A percentile compares a stretch with the other conserved stretches of the same genome.
Conservation (phyloP, 2,329 filamentous ascomycete species). For the Colletotrichum australisinense region DNA sequence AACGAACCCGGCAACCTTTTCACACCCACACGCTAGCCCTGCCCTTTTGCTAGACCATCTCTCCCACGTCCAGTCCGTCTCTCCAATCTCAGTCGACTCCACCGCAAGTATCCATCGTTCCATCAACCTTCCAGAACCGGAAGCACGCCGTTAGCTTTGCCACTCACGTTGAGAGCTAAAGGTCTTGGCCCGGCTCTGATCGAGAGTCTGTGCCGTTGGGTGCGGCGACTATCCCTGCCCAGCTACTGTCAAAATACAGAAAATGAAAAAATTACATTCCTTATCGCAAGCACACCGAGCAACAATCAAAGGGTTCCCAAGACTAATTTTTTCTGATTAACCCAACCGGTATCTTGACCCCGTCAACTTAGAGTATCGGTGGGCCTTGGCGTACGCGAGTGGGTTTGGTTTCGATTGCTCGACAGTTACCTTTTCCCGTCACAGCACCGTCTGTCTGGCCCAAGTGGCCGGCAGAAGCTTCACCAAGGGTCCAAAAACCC, state of each 20-base stretch:
- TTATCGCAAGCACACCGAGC: constrained; percentile 22
- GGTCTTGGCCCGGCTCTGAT: constrained; percentile 25
- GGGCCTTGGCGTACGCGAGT: neutral
- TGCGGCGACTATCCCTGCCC: constrained; percentile 16
- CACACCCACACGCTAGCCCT: neutral
- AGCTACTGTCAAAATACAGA: constrained; percentile 10
- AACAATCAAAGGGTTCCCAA: neutral
- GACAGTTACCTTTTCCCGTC: neutral
- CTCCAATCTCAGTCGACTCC: constrained; percentile 28
- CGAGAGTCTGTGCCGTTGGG: constrained; percentile 17
- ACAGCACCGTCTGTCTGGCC: neutral
- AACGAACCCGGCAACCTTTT: neutral
- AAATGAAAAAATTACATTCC: neutral
- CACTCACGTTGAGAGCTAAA: constrained; percentile 26
- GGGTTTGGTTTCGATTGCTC: neutral
- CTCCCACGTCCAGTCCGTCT: constrained; percentile 23
- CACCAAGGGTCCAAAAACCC: neutral
- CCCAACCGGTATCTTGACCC: neutral
- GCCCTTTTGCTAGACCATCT: constrained; percentile 20
- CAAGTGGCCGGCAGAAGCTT: neutral
- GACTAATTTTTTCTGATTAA: neutral
- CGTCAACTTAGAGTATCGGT: neutral
- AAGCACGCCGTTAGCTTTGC: constrained; percentile 38
- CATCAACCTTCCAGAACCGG: constrained; percentile 43
- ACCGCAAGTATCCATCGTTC: constrained; percentile 34